Percentiles rank a stretch among this genome's conserved stretches.
Evolutionary conservation across 257 asterid species (phyloP).

Genomic region (Solanum pimpinellifolium): DNA sequence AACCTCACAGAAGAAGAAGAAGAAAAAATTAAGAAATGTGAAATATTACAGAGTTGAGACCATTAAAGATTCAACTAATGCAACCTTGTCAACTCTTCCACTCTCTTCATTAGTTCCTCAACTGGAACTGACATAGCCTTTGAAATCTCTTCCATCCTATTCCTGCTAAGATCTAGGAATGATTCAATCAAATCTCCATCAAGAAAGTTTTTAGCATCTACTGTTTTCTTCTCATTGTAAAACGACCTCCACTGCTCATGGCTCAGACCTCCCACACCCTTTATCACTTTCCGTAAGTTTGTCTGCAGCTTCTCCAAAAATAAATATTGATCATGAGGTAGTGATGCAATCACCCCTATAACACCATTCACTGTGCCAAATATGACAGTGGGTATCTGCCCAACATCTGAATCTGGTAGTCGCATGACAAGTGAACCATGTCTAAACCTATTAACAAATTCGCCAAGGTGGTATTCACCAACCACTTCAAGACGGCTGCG

Average conservation of each 20-base stretch:
- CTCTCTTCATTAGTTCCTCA: conserved; percentile 94
- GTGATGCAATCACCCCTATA: conserved; percentile 85
- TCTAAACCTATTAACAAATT: conserved; percentile 77
- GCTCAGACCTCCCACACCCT: conserved; percentile 92
- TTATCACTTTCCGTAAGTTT: conserved; percentile 71
- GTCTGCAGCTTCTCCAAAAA: conserved; percentile 79
- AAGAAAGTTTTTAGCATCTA: conserved; percentile 69
- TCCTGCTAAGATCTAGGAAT: conserved; percentile 73
- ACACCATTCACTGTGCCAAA: conserved; percentile 95
- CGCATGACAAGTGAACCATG: conserved; percentile 97
- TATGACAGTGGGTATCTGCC: conserved; percentile 87
- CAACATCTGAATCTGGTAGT: conserved; percentile 84
- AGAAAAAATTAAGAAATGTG: background rate
- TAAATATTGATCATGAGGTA: conserved; percentile 66
- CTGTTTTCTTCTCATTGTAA: conserved; percentile 78
- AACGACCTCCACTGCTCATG: conserved; percentile 98
- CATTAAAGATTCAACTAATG: conserved; percentile 24
- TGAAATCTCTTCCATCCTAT: conserved; percentile 68
- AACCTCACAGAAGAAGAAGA: background rate
- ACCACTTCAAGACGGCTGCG: conserved; percentile 96
- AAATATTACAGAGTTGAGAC: background rate
- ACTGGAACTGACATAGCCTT: conserved; percentile 59
- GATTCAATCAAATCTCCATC: conserved; percentile 94
- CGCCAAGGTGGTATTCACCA: conserved; percentile 97
- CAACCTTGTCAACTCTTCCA: conserved; percentile 88